Evolutionary conservation across 371 early-diverging fungal species (phyloP).

Genomic region (Mortierella sp.): DNA sequence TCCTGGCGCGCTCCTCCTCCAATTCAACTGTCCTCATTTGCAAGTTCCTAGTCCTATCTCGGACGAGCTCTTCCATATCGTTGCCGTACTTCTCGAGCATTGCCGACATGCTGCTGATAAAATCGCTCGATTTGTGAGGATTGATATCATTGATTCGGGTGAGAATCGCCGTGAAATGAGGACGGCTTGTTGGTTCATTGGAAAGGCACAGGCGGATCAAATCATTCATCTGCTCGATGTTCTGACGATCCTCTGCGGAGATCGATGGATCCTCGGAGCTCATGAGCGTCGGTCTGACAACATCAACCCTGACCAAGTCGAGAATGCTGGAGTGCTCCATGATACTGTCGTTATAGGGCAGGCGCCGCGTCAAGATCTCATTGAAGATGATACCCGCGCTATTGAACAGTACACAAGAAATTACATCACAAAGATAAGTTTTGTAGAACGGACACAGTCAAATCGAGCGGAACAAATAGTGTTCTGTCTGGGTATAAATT

Average conservation of each 20-base stretch:
- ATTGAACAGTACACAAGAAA: not conserved
- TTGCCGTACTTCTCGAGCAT: slow-evolving; percentile 65
- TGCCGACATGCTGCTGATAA: slow-evolving; percentile 63
- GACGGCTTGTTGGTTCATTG: slow-evolving; percentile 48
- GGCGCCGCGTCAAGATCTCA: slow-evolving; percentile 60
- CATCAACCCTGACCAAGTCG: slow-evolving; percentile 39
- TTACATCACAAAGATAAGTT: too few relatives aligned
- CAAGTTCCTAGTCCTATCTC: slow-evolving; percentile 59
- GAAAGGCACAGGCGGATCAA: slow-evolving; percentile 57
- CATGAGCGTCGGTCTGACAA: slow-evolving; percentile 41
- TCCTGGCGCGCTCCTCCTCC: slow-evolving; percentile 62
- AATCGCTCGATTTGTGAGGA: slow-evolving; percentile 58
- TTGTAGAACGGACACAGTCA: not conserved
- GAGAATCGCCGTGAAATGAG: slow-evolving; percentile 54
- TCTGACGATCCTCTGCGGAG: slow-evolving; percentile 50
- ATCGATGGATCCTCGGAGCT: slow-evolving; percentile 3
- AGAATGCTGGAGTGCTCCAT: slow-evolving; percentile 28
- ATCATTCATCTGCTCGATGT: slow-evolving; percentile 56
- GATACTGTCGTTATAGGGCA: slow-evolving; percentile 54
- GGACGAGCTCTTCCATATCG: slow-evolving; percentile 65
- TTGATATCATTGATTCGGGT: slow-evolving; percentile 59
- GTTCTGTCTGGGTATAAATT: not conserved
- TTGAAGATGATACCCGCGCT: slow-evolving; percentile 64
- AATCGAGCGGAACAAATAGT: too few relatives aligned
- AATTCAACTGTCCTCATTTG: slow-evolving; percentile 63